Percentiles rank a stretch among this genome's conserved stretches.
Conservation (phyloP, 2,329 filamentous ascomycete species). For the Trichoderma brevicompactum region DNA sequence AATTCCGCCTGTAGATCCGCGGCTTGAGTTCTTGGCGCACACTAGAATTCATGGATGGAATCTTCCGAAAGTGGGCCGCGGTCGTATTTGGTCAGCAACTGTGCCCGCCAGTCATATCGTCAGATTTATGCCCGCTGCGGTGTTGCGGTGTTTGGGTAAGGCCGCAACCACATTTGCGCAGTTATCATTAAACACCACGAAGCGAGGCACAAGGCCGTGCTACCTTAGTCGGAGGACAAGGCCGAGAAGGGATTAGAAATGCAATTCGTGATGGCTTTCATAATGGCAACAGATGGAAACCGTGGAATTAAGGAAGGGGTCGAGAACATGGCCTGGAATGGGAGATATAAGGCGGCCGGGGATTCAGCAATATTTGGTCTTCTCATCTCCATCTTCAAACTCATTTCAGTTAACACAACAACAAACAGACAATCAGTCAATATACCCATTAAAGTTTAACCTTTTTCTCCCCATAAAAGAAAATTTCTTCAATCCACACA, state of each 20-base stretch:
- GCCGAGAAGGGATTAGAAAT: slow-evolving; percentile 4
- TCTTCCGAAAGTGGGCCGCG: neutral
- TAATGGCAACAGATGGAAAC: slow-evolving; percentile 1
- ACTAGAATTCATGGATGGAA: neutral
- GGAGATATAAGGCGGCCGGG: slow-evolving; percentile 9
- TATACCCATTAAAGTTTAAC: neutral
- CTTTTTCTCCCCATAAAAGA: neutral
- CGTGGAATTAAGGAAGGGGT: neutral
- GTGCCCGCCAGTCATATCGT: neutral
- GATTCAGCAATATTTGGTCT: neutral
- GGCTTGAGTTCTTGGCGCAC: neutral
- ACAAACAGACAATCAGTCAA: neutral
- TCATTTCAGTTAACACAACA: neutral
- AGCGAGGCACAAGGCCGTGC: neutral
- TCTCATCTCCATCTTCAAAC: neutral
- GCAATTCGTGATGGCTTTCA: neutral
- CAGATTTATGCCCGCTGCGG: neutral
- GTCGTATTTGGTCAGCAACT: neutral
- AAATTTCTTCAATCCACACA: neutral
- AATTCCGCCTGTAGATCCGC: neutral
- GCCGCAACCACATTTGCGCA: neutral
- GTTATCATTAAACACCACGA: neutral
- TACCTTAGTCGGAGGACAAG: neutral
- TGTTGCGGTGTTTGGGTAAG: slow-evolving; percentile 14
- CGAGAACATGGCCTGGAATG: neutral